Percentiles rank a stretch among this genome's conserved stretches.
phyloP scores from a whole-genome alignment of 2,329 filamentous ascomycete species.

The Fonsecaea multimorphosa region DNA sequence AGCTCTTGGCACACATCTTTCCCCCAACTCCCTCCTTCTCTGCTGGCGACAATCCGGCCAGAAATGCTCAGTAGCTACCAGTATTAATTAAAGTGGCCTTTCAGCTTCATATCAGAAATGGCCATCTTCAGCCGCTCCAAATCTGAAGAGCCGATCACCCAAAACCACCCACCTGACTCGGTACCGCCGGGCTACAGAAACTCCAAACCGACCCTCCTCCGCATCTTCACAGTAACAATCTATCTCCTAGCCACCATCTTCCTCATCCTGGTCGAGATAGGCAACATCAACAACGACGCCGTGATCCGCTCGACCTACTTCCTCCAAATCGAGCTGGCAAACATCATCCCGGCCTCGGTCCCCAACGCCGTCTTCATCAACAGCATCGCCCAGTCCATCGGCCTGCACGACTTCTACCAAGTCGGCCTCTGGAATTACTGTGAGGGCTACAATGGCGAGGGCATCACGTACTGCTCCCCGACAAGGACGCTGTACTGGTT shows the following conservation, averaged over 20 bases:
- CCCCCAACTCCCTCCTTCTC: neutral
- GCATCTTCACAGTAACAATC: slow-evolving; percentile 68
- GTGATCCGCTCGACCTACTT: slow-evolving; percentile 78
- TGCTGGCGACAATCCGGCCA: neutral
- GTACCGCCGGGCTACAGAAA: slow-evolving; percentile 37
- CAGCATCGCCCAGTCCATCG: slow-evolving; percentile 82
- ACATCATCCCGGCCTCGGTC: slow-evolving; percentile 76
- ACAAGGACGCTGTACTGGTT: slow-evolving; percentile 83
- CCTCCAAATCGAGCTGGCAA: slow-evolving; percentile 79
- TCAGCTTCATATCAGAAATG: too few species aligned
- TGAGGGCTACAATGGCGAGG: slow-evolving; percentile 77
- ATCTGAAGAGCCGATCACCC: slow-evolving; percentile 7
- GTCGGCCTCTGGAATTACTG: slow-evolving; percentile 93
- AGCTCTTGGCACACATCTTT: neutral
- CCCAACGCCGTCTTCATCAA: slow-evolving; percentile 80
- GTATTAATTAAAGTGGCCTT: too few species aligned
- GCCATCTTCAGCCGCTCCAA: slow-evolving; percentile 24
- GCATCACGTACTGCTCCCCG: slow-evolving; percentile 76
- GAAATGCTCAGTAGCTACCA: neutral
- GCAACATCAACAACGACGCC: slow-evolving; percentile 68
- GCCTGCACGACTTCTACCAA: slow-evolving; percentile 92
- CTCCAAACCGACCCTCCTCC: slow-evolving; percentile 54
- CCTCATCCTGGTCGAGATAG: slow-evolving; percentile 79
- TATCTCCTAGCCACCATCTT: slow-evolving; percentile 80
- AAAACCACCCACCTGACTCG: slow-evolving; percentile 30